phyloP scores from a whole-genome alignment of 2,329 filamentous ascomycete species.

The Paecilomyces dactylethromorphus region DNA sequence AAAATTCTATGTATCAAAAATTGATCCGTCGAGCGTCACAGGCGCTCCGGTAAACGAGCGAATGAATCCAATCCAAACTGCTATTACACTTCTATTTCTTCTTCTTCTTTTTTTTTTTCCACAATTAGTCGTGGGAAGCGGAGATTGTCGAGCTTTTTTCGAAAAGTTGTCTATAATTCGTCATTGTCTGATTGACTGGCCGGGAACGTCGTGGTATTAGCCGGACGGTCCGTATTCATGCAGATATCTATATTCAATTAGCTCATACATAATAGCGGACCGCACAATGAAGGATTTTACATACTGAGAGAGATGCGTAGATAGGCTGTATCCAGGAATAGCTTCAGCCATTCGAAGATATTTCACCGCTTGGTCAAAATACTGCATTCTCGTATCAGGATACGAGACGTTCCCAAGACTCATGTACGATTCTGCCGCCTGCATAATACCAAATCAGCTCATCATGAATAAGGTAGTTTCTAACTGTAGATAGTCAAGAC shows the following conservation, averaged over 20 bases:
- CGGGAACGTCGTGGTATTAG: not conserved
- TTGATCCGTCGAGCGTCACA: not conserved
- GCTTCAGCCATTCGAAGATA: slow-evolving; percentile 39
- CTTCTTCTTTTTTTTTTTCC: not conserved
- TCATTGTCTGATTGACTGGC: not conserved
- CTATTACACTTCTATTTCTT: not conserved
- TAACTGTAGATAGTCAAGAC: slow-evolving; percentile 2
- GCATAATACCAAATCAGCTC: slow-evolving; percentile 5
- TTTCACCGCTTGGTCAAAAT: slow-evolving; percentile 41
- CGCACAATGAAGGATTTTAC: slow-evolving; percentile 6
- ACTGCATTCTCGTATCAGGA: slow-evolving; percentile 35
- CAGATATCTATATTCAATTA: not conserved
- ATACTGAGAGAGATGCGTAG: slow-evolving; percentile 42
- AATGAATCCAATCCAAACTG: not conserved
- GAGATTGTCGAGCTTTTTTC: not conserved
- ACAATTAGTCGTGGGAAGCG: not conserved
- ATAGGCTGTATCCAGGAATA: slow-evolving; percentile 37
- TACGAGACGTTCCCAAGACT: slow-evolving; percentile 47
- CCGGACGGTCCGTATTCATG: not conserved
- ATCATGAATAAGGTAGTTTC: not conserved
- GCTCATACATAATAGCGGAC: not conserved
- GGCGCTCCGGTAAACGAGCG: not conserved
- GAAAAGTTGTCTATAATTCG: not conserved
- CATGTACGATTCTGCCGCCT: slow-evolving; percentile 49
- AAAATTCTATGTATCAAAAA: not conserved